phyloP scores from a whole-genome alignment of 805 yeast species.

The Zygosaccharomyces lentus region DNA sequence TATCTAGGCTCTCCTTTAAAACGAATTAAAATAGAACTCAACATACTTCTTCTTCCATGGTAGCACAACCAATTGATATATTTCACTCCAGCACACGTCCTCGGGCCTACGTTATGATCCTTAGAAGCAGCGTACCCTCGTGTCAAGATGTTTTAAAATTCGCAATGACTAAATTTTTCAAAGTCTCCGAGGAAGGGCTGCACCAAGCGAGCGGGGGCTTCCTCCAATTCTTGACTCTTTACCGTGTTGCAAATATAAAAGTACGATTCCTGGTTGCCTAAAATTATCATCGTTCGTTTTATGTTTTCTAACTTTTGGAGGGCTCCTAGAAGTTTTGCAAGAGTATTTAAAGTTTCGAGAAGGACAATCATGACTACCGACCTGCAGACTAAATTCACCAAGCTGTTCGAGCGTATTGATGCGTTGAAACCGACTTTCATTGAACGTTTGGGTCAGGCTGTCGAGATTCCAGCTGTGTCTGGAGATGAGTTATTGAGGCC shows the following conservation, averaged over 20 bases:
- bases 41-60: conserved; percentile 12
- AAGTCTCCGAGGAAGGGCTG: background rate
- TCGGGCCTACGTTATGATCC: too few species aligned
- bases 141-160: background rate
- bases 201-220: background rate
- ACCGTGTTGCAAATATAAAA: background rate
- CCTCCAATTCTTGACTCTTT: background rate
- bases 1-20: background rate
- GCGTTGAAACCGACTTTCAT: conserved; percentile 72
- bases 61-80: background rate
- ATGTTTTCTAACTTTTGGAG: conserved; percentile 6
- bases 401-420: conserved; percentile 54
- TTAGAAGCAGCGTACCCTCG: too few species aligned
- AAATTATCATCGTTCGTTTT: background rate
- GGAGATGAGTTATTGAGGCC: conserved; percentile 87
- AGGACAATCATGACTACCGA: conserved; percentile 14
- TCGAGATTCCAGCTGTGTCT: conserved; percentile 91
- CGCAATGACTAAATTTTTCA: background rate
- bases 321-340: conserved; percentile 1
- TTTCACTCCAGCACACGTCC: too few species aligned
- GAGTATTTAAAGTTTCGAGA: background rate
- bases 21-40: background rate
- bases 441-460: conserved; percentile 72
- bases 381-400: conserved; percentile 21
- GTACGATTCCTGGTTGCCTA: background rate